These are phyloP conservation scores for Anisogramma anomala DNA, from an alignment of 2,329 filamentous ascomycete species.

Conservation along the genomic window DNA sequence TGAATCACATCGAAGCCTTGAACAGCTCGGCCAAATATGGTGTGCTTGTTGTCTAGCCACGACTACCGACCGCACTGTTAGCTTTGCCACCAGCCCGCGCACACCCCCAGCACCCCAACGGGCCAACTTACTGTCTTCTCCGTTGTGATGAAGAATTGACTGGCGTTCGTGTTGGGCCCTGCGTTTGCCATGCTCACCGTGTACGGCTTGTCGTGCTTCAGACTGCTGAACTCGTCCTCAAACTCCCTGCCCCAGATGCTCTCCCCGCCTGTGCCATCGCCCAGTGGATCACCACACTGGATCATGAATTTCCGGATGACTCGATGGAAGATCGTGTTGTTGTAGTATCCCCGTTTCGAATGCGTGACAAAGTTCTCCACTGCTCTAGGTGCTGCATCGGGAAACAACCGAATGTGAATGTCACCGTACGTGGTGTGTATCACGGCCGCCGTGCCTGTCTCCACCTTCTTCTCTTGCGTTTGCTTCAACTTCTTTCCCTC, in stretches of 20 bases:
- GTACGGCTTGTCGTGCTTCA: constrained; percentile 93
- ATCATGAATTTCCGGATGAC: constrained; percentile 99
- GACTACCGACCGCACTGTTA: constrained; percentile 39
- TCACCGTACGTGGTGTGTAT: constrained; percentile 91
- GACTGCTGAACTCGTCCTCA: constrained; percentile 80
- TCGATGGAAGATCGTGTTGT: constrained; percentile 93
- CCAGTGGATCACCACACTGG: constrained; percentile 70
- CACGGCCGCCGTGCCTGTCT: constrained; percentile 68
- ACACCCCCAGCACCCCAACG: not conserved
- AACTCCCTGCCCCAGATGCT: constrained; percentile 90
- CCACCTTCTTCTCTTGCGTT: constrained; percentile 47
- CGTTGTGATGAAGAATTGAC: constrained; percentile 97
- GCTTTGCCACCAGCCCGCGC: constrained; percentile 11
- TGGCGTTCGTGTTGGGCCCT: constrained; percentile 87
- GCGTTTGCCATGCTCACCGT: constrained; percentile 98
- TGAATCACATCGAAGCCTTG: constrained; percentile 90
- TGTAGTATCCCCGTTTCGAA: constrained; percentile 83
- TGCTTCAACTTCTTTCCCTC: constrained; percentile 45
- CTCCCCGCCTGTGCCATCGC: constrained; percentile 81
- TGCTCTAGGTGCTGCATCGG: constrained; percentile 81
- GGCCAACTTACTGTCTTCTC: constrained; percentile 66
- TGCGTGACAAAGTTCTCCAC: constrained; percentile 98
- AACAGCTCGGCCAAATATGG: constrained; percentile 83
- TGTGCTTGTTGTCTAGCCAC: constrained; percentile 94
- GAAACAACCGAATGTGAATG: constrained; percentile 86